phyloP scores from a whole-genome alignment of 176 grass and related monocot species.

The Metroxylon sagu region DNA sequence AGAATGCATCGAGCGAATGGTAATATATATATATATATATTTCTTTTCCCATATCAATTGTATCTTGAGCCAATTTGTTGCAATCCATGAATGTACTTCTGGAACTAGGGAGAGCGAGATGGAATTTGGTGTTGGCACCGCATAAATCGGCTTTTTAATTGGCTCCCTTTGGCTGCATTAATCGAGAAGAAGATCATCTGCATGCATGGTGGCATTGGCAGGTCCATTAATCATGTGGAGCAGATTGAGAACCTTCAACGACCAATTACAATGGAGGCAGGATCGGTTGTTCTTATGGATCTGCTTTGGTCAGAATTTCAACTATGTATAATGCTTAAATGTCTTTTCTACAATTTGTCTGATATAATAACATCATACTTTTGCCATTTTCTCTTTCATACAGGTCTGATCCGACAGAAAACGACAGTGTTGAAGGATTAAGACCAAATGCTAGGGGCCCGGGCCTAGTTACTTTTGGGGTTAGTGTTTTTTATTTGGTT shows the following conservation, averaged over 20 bases:
- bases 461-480: conserved; percentile 99
- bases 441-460: conserved; percentile 93
- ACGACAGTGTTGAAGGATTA: conserved; percentile 93
- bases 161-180: conserved; percentile 92
- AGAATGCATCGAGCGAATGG: conserved; percentile 99
- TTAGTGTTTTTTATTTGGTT: conserved; percentile 28
- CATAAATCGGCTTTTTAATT: conserved; percentile 96
- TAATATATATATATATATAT: conserved; percentile 15
- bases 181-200: conserved; percentile 99
- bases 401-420: conserved; percentile 99
- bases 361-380: conserved; percentile 2
- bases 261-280: conserved; percentile 97
- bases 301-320: conserved; percentile 62
- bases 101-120: conserved; percentile 85
- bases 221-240: conserved; percentile 96
- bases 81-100: background rate
- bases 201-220: conserved; percentile 99
- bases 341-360: too few species aligned
- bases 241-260: conserved; percentile 97
- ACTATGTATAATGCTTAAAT: too few species aligned
- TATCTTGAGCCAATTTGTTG: background rate
- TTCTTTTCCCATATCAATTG: background rate
- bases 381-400: conserved; percentile 23
- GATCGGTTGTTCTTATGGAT: conserved; percentile 98
- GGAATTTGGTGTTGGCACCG: conserved; percentile 98